Base-by-base conservation (phyloP, 1,284 basidiomycete species). In the Rhodotorula glutinis region DNA sequence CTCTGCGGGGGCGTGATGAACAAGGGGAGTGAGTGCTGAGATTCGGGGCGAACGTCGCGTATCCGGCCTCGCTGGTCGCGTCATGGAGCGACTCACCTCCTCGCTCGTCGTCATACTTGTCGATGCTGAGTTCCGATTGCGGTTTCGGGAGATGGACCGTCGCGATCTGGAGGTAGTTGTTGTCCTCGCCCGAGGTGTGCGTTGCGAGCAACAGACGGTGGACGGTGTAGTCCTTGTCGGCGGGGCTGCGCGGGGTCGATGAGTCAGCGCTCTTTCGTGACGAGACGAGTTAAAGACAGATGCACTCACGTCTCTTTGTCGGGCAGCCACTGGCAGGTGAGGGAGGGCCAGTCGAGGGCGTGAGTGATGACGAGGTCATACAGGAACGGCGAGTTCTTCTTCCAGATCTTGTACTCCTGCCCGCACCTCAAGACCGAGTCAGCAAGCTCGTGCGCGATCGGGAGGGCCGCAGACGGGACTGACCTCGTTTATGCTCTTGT, bases 241-340 rank as follows among this genome's bases (percentile, higher is more conserved):
- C 81, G 30, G 92, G 90, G 65, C 89, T 91, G 67, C 47, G 47
- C 14, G 38, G 2, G 25, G 44, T 25, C 19, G 23, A 1, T 56
- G 17, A 17, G 44, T 44, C 46, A 52, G 33, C 13, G 23, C 21
- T 4, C 9, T 5, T 7, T 23, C 38, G 53, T 2, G n/a, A 17
- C n/a, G 16, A 27, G n/a, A 40, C 38, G 38, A 11, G 4, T 16
- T 0, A 1, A 14, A n/a, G 1, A 4, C 9, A 40, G 4, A 23
- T 5, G 47, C 8, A 25, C 58, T 76, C 75, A 93, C 92, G 85
- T 85, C 80, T 97, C 92, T 79, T 88, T 89, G 82, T 99, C 95
- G 1, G 96, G 96, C 78, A 99, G 91, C 96, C 96, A 99, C 81
- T 98, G 96, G 79, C 91, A 94, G 4, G 96, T 99, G 75, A 99